These are phyloP conservation scores for Ophiostoma triangulosporum DNA, from an alignment of 2,329 filamentous ascomycete species.

Conservation along the genomic window DNA sequence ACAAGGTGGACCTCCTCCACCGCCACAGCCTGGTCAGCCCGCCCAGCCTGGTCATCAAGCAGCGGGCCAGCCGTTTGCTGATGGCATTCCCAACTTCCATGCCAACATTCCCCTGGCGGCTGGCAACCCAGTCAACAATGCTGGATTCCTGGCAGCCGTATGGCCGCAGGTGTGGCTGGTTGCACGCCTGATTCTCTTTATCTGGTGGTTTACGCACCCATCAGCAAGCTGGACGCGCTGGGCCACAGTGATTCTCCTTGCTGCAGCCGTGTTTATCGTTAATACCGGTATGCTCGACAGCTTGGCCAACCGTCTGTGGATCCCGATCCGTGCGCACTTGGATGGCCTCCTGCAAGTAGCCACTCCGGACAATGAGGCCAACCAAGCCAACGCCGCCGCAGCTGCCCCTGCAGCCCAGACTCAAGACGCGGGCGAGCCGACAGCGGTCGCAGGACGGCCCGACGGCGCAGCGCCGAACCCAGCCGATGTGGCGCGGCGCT, in stretches of 20 bases:
- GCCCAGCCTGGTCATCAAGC: neutral
- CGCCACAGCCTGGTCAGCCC: neutral
- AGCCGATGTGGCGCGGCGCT: constrained; percentile 37
- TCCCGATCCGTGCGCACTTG: constrained; percentile 43
- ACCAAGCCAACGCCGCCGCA: constrained; percentile 12
- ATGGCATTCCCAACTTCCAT: constrained; percentile 20
- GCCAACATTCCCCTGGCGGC: constrained; percentile 5
- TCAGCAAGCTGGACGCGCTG: constrained; percentile 46
- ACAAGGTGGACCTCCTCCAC: neutral
- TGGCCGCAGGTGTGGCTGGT: constrained; percentile 52
- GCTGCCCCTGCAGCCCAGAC: neutral
- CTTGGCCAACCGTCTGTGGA: constrained; percentile 39
- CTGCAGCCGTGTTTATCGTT: constrained; percentile 41
- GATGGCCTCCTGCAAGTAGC: constrained; percentile 40
- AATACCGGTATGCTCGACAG: constrained; percentile 47
- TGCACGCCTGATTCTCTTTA: constrained; percentile 42
- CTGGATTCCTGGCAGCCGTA: constrained; percentile 28
- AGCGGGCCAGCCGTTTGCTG: constrained; percentile 16
- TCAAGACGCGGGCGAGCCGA: neutral
- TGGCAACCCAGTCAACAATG: constrained; percentile 25
- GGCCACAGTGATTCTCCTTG: constrained; percentile 40
- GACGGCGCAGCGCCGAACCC: constrained; percentile 27
- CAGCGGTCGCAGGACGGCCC: neutral
- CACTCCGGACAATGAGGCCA: constrained; percentile 19
- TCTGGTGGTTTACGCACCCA: constrained; percentile 51